phyloP scores from a whole-genome alignment of 768 basidiomycete genomes.

The Tubosaeta sp. region DNA sequence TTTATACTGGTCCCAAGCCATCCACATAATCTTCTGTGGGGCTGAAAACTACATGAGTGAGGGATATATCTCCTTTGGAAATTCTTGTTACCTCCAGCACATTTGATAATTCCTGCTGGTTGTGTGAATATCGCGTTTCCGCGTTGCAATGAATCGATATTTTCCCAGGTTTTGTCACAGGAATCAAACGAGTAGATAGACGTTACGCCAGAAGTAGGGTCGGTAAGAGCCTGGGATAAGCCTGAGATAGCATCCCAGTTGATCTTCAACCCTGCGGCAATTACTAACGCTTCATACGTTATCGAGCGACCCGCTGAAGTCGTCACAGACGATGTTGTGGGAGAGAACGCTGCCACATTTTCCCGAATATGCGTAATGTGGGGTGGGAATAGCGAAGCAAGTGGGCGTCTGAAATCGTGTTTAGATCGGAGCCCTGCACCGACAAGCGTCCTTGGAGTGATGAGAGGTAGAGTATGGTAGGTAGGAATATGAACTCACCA shows the following conservation, averaged over 20 bases:
- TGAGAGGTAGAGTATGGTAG: neutral
- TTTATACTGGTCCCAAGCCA: conserved; percentile 83
- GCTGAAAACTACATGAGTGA: conserved; percentile 38
- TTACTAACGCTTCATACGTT: conserved; percentile 81
- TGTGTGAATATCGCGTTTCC: conserved; percentile 95
- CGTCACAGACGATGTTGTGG: conserved; percentile 66
- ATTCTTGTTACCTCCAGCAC: conserved; percentile 67
- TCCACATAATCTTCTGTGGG: conserved; percentile 95
- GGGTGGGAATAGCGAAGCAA: conserved; percentile 67
- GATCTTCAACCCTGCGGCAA: conserved; percentile 84
- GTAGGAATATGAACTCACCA: conserved; percentile 50
- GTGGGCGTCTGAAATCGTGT: conserved; percentile 57
- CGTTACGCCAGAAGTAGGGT: conserved; percentile 77
- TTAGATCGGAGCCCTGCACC: conserved; percentile 82
- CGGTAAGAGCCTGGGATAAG: conserved; percentile 69
- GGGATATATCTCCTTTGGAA: neutral
- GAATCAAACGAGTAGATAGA: conserved; percentile 90
- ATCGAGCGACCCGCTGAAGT: conserved; percentile 67
- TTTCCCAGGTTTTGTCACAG: conserved; percentile 84
- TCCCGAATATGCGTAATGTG: conserved; percentile 70
- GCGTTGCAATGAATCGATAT: conserved; percentile 68
- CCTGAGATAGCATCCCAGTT: conserved; percentile 79
- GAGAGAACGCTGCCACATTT: conserved; percentile 71
- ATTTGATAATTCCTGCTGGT: conserved; percentile 89
- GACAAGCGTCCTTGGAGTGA: conserved; percentile 71